phyloP scores from a whole-genome alignment of 2,329 filamentous ascomycete species.

The Aureobasidium melanogenum region DNA sequence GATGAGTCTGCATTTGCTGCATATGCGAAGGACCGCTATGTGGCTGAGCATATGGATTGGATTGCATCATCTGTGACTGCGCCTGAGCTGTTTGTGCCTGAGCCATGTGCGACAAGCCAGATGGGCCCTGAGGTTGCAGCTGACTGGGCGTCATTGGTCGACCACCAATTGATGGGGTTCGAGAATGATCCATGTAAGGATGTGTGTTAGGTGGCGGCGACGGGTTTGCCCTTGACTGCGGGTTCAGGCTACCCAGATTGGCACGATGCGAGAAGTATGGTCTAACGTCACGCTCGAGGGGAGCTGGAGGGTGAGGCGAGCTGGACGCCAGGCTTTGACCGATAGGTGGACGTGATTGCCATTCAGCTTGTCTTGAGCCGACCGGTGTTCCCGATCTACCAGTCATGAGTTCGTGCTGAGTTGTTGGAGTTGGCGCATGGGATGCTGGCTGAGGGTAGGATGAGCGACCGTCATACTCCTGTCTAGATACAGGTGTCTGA shows the following conservation, averaged over 20 bases:
- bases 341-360: constrained; percentile 17
- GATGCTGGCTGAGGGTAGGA: constrained; percentile 6
- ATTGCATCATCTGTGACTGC: constrained; percentile 19
- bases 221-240: constrained; percentile 22
- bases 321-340: constrained; percentile 15
- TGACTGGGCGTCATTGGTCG: constrained; percentile 15
- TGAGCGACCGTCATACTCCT: constrained; percentile 6
- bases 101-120: background rate
- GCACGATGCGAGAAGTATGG: constrained; percentile 24
- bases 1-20: constrained; percentile 17
- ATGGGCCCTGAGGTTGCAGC: constrained; percentile 1
- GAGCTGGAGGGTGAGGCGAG: constrained; percentile 17
- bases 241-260: constrained; percentile 21
- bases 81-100: constrained; percentile 3
- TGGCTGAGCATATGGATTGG: constrained; percentile 21
- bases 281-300: constrained; percentile 23
- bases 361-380: constrained; percentile 18
- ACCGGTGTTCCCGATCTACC: constrained; percentile 15
- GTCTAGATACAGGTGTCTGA: constrained; percentile 14
- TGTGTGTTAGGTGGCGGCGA: constrained; percentile 26
- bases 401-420: constrained; percentile 11
- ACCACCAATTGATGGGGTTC: constrained; percentile 23
- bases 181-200: constrained; percentile 21
- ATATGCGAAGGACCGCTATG: background rate
- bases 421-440: constrained; percentile 1